Percentiles rank a stretch among this genome's conserved stretches.
Evolutionary conservation across 805 yeast genomes (phyloP).

Genomic region (Danielia oregonensis): DNA sequence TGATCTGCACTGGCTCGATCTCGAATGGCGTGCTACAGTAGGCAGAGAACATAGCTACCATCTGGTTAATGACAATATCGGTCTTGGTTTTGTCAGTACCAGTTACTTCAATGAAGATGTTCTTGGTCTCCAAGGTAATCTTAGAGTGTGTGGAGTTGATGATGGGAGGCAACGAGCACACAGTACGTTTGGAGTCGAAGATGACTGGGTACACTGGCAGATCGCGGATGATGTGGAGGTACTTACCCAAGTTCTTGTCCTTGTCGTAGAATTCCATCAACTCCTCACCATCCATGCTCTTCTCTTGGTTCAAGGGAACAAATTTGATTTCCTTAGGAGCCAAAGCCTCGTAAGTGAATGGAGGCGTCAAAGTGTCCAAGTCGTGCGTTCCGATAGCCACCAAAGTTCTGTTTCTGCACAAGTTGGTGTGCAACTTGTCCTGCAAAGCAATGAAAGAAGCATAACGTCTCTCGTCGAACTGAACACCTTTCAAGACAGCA

Average conservation of each 20-base stretch:
- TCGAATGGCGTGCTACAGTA: constrained; percentile 80
- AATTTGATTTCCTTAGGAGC: constrained; percentile 74
- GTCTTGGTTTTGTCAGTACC: constrained; percentile 95
- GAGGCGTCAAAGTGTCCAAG: constrained; percentile 71
- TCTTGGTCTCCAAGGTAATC: constrained; percentile 77
- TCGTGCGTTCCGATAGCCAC: constrained; percentile 99
- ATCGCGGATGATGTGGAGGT: constrained; percentile 80
- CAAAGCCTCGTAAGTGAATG: constrained; percentile 84
- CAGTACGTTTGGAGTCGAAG: constrained; percentile 68
- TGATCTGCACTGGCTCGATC: constrained; percentile 84
- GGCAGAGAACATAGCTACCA: constrained; percentile 93
- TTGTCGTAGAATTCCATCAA: constrained; percentile 86
- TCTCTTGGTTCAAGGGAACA: constrained; percentile 68
- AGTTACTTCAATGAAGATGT: constrained; percentile 89
- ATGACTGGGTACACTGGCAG: constrained; percentile 90
- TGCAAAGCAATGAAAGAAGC: constrained; percentile 94
- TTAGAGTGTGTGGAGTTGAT: constrained; percentile 91
- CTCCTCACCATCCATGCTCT: constrained; percentile 67
- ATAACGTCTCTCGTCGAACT: constrained; percentile 79
- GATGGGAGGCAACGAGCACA: constrained; percentile 94
- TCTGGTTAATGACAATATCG: constrained; percentile 85
- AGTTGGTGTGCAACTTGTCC: constrained; percentile 90
- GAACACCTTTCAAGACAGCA: constrained; percentile 84
- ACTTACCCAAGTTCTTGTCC: constrained; percentile 88
- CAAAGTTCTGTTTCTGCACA: constrained; percentile 94